Evolutionary conservation across 345 rosid species (phyloP).

Genomic region (Corchorus olitorius): DNA sequence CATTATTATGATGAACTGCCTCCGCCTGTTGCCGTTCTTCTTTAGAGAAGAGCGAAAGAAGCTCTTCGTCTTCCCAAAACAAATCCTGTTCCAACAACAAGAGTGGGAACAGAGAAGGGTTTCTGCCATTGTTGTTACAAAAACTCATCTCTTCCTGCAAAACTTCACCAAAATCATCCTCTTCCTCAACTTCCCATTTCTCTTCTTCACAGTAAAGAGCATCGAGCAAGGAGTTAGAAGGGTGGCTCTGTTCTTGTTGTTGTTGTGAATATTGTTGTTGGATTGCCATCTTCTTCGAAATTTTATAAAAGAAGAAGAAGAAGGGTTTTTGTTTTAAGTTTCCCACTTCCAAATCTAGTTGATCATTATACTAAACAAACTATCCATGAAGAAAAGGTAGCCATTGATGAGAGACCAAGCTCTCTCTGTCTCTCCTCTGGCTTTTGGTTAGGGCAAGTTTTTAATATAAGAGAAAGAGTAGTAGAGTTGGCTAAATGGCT

Average conservation of each 20-base stretch:
- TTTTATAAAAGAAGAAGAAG: slow-evolving; percentile 34
- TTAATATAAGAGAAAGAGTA: neutral
- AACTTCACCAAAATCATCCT: slow-evolving; percentile 36
- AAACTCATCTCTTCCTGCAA: slow-evolving; percentile 27
- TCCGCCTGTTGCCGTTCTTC: slow-evolving; percentile 43
- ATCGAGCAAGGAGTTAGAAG: slow-evolving; percentile 43
- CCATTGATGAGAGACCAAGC: slow-evolving; percentile 28
- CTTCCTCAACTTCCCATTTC: slow-evolving; percentile 56
- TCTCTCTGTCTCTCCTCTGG: slow-evolving; percentile 10
- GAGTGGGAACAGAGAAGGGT: slow-evolving; percentile 34
- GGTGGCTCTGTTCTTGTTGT: slow-evolving; percentile 29
- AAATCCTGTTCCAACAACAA: slow-evolving; percentile 61
- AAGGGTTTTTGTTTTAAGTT: slow-evolving; percentile 14
- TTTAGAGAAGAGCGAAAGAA: slow-evolving; percentile 59
- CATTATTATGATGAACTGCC: neutral
- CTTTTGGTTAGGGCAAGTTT: neutral
- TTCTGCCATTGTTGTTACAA: neutral
- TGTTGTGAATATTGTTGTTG: slow-evolving; percentile 23
- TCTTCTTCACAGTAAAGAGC: slow-evolving; percentile 79
- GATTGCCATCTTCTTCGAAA: slow-evolving; percentile 56
- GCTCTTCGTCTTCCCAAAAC: slow-evolving; percentile 82
- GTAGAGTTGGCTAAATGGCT: slow-evolving; percentile 10
- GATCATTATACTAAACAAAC: slow-evolving; percentile 32
- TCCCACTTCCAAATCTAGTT: neutral
- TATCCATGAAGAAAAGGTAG: slow-evolving; percentile 25